These are phyloP conservation scores for Curvularia hawaiiensis DNA, from an alignment of 2,329 filamentous ascomycete species.

Conservation along the genomic window DNA sequence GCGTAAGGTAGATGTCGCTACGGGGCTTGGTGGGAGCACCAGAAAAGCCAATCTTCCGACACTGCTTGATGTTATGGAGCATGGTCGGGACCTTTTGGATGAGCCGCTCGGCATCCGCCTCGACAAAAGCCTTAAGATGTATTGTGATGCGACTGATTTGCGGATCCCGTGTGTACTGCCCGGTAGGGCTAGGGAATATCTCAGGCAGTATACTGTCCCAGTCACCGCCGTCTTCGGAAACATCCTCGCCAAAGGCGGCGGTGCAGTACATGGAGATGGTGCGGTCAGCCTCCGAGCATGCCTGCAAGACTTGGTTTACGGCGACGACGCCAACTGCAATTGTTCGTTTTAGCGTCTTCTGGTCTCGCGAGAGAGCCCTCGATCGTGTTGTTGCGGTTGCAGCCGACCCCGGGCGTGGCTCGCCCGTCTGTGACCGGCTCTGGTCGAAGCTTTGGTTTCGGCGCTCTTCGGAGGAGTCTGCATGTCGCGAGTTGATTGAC, in stretches of 20 bases:
- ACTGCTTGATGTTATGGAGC: slow-evolving; percentile 79
- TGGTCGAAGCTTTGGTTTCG: slow-evolving; percentile 33
- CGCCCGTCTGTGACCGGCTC: slow-evolving; percentile 28
- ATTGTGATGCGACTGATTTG: slow-evolving; percentile 79
- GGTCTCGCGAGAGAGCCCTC: slow-evolving; percentile 43
- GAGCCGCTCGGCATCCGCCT: slow-evolving; percentile 77
- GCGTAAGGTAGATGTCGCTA: slow-evolving; percentile 93
- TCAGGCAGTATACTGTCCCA: slow-evolving; percentile 75
- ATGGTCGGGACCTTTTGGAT: slow-evolving; percentile 88
- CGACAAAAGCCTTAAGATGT: slow-evolving; percentile 77
- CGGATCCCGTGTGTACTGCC: slow-evolving; percentile 73
- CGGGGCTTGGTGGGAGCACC: slow-evolving; percentile 85
- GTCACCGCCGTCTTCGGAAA: slow-evolving; percentile 61
- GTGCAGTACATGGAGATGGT: slow-evolving; percentile 79
- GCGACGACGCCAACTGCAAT: slow-evolving; percentile 80
- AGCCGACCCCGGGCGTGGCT: slow-evolving; percentile 37
- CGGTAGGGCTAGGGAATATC: slow-evolving; percentile 69
- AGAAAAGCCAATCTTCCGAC: slow-evolving; percentile 90
- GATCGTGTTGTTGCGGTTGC: slow-evolving; percentile 36
- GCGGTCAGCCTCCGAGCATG: slow-evolving; percentile 74
- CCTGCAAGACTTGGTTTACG: slow-evolving; percentile 75
- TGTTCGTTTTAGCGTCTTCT: slow-evolving; percentile 66
- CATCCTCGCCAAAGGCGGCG: slow-evolving; percentile 45
- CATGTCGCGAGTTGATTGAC: slow-evolving; percentile 34
- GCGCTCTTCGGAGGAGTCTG: slow-evolving; percentile 23